Evolutionary conservation across 2,329 filamentous ascomycete genomes (phyloP), one percentile per base, ranked within the genome.

Genomic region (Cadophora sp.): DNA sequence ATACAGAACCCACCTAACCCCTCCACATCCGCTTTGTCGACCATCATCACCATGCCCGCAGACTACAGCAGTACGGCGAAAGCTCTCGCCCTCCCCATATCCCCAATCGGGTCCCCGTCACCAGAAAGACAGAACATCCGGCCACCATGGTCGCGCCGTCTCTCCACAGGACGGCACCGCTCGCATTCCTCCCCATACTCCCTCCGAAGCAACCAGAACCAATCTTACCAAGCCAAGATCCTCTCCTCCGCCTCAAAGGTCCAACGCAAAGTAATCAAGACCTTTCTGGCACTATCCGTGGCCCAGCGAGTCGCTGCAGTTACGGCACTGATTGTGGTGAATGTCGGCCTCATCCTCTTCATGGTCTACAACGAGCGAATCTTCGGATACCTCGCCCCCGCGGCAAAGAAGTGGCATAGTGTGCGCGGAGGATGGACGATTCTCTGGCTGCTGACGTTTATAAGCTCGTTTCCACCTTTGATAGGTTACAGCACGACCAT

Each of bases 281-380:
- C 85, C 56, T 91, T 87, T 80, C 78, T 83, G 71, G 81, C 81
- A 71, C 82, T 93, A 63, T 82, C 86, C 16, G 82, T 86, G 0
- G 75, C 88, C 66, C 91, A 97, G 79, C 87, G 87, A 73, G 79
- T 88, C 7, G 82, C 89, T 24, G 83, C 90, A 24, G 79, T 85
- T 14, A 68, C 84, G 3, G 87, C 81, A 27, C 80, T 83, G 9
- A 60, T 91, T 19, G 76, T 84, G 0, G 71, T 73, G 22, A 68
- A 83, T n/a, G 82, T 87, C 9, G 76, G 92, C 14, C 81, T 84
- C 31, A 81, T 97, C 64, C 81, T 94, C 4, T 90, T 92, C 78
- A 82, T 97, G 66, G 79, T 95, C 70, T 96, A 92, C 83, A 93
- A 90, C 71, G 90, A 95, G 79, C 82, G 85, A 72, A 91, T 98